Percentiles rank a stretch among this genome's conserved stretches.
Evolutionary conservation across 164 flowering plant species (phyloP).

Genomic region (Tetrastigma voinierianum): DNA sequence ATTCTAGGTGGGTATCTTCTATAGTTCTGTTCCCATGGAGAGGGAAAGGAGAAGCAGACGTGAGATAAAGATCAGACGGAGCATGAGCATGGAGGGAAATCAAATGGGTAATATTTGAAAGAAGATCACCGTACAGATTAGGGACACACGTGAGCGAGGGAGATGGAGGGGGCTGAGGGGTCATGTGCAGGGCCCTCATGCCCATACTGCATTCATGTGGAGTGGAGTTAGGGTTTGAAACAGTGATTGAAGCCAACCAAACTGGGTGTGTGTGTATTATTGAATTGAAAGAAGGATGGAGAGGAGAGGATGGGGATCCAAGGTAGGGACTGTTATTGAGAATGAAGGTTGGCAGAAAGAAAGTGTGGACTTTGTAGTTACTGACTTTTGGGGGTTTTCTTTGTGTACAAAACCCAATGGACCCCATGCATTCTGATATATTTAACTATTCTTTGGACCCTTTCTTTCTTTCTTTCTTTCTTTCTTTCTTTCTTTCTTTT

Average conservation of each 20-base stretch:
- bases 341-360: slow-evolving; percentile 4
- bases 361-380: slow-evolving; percentile 5
- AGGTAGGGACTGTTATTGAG: slow-evolving; percentile 7
- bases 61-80: slow-evolving; percentile 15
- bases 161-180: slow-evolving; percentile 3
- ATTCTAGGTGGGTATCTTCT: not conserved
- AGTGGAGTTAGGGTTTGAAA: not conserved
- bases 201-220: not conserved
- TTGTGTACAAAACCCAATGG: slow-evolving; percentile 2
- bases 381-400: not conserved
- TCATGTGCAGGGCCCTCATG: slow-evolving; percentile 13
- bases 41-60: slow-evolving; percentile 9
- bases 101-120: too few species aligned
- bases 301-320: slow-evolving; percentile 14
- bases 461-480: too few species aligned
- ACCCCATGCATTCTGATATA: slow-evolving; percentile 9
- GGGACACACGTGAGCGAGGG: slow-evolving; percentile 8
- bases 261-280: slow-evolving; percentile 7
- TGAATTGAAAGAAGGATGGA: slow-evolving; percentile 6
- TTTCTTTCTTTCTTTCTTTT: too few species aligned
- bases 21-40: slow-evolving; percentile 5
- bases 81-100: not conserved
- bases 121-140: slow-evolving; percentile 1
- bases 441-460: not conserved
- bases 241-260: slow-evolving; percentile 9